Evolutionary conservation across 2,329 filamentous ascomycete genomes (phyloP).

Genomic region (Stemphylium beticola): DNA sequence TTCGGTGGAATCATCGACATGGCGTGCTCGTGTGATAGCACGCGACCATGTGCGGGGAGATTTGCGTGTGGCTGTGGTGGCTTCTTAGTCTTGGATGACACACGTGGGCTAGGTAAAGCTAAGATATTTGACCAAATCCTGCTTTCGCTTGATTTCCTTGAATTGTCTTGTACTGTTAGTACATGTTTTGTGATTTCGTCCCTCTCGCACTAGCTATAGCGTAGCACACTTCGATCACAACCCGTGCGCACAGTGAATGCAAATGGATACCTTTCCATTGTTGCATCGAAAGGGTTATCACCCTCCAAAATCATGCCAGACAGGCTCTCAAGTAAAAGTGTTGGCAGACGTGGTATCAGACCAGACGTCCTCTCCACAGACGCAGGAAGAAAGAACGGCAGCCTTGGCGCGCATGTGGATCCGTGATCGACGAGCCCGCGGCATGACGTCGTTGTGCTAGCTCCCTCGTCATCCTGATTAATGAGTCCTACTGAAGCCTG

Average conservation of each 20-base stretch:
- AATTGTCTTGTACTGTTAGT: not conserved
- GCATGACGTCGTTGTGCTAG: constrained; percentile 16
- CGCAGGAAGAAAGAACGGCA: not conserved
- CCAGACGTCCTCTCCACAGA: not conserved
- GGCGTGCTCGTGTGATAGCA: not conserved
- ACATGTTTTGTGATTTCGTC: not conserved
- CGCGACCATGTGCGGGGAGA: not conserved
- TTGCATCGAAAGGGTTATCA: no score
- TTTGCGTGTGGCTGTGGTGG: not conserved
- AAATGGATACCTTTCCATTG: not conserved
- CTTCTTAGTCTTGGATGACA: not conserved
- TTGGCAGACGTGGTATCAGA: not conserved
- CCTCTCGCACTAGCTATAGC: not conserved
- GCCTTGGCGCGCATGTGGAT: constrained; percentile 14
- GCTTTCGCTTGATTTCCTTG: not conserved
- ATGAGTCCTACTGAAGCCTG: constrained; percentile 7
- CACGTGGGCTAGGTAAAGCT: no score
- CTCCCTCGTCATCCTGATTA: constrained; percentile 16
- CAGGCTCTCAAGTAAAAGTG: not conserved
- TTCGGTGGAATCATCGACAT: not conserved
- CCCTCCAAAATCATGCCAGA: not conserved
- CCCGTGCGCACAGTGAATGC: not conserved
- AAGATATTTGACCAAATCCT: not conserved
- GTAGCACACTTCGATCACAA: not conserved
- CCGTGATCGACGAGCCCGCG: constrained; percentile 14